Evolutionary conservation across 495 filamentous ascomycete species (phyloP).

Genomic region (Cairneyella variabilis): DNA sequence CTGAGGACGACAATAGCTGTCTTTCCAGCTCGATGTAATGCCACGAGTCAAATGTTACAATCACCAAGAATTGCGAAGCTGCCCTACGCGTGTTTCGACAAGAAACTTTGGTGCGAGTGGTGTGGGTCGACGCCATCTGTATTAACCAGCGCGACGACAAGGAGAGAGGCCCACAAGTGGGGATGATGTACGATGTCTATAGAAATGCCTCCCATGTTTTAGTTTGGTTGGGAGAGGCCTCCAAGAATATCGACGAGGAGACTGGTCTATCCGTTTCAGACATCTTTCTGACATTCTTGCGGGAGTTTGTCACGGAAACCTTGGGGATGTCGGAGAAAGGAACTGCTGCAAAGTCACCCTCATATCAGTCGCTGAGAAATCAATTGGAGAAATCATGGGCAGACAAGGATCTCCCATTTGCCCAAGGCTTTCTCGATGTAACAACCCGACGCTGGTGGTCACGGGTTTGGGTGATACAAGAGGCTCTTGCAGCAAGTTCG

Average conservation of each 20-base stretch:
- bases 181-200: slow-evolving; percentile 26
- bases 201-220: slow-evolving; percentile 2
- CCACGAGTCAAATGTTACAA: neutral
- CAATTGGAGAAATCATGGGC: neutral
- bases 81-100: neutral
- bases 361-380: neutral
- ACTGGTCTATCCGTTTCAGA: neutral
- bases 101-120: neutral
- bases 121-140: too few species aligned
- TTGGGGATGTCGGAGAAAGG: neutral
- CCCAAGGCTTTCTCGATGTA: neutral
- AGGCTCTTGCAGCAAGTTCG: neutral
- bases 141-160: slow-evolving; percentile 24
- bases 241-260: neutral
- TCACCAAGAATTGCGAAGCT: neutral
- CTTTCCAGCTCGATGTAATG: neutral
- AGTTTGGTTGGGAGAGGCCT: slow-evolving; percentile 15
- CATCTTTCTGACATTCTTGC: neutral
- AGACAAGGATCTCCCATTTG: neutral
- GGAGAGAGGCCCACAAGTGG: slow-evolving; percentile 25
- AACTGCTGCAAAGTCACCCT: neutral
- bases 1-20: slow-evolving; percentile 3
- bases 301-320: neutral
- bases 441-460: neutral
- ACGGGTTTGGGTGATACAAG: neutral